Conservation (phyloP, 345 rosid genomes). For the Salix exigua region DNA sequence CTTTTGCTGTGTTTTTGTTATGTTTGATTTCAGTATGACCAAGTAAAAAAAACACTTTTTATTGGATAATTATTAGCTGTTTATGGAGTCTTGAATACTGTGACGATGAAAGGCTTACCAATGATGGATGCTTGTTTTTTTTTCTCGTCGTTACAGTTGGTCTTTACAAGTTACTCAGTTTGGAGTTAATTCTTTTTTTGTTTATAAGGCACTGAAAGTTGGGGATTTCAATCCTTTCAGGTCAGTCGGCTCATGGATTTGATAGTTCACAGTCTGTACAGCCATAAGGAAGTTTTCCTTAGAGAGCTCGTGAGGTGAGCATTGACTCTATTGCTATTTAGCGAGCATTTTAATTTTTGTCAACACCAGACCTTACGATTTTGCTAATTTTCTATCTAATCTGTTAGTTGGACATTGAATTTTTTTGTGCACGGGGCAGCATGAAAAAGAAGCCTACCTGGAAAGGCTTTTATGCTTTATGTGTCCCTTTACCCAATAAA, state of each 20-base stretch:
- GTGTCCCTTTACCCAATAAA: not conserved
- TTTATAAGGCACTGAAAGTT: not conserved
- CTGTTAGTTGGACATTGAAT: not conserved
- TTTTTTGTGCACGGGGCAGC: not conserved
- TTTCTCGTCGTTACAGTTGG: not conserved
- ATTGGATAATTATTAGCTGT: not conserved
- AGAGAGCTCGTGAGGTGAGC: conserved; percentile 93
- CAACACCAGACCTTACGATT: not conserved
- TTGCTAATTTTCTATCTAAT: not conserved
- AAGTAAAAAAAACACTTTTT: not conserved
- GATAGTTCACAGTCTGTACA: conserved; percentile 78
- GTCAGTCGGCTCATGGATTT: conserved; percentile 79
- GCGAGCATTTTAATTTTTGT: not conserved
- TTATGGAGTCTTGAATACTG: not conserved
- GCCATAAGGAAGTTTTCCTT: conserved; percentile 81
- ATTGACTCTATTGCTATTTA: not conserved
- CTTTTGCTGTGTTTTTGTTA: not conserved
- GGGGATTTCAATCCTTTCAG: conserved; percentile 40
- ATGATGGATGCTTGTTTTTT: not conserved
- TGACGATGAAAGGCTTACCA: not conserved
- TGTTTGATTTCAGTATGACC: not conserved
- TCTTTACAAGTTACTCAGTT: not conserved
- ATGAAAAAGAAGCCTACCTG: not conserved
- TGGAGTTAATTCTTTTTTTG: not conserved
- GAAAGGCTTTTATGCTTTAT: not conserved